Conservation (phyloP, 1,284 basidiomycete species). For the Agroathelia rolfsii region DNA sequence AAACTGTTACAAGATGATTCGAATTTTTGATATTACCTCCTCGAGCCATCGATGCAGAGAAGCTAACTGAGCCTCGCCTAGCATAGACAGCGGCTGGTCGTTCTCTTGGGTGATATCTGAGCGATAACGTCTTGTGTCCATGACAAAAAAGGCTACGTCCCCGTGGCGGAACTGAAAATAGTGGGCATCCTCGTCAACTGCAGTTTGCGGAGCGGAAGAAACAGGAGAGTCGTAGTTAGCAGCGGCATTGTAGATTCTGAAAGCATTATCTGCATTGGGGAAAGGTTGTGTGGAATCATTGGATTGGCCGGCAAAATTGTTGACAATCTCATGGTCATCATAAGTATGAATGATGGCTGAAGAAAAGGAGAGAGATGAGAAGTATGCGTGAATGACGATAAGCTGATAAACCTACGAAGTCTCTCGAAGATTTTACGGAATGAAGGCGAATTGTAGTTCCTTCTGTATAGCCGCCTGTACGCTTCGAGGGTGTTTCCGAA, state of each 20-base stretch:
- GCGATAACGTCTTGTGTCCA: constrained; percentile 68
- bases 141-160: constrained; percentile 70
- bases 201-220: too few species aligned
- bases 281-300: constrained; percentile 48
- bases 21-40: too few species aligned
- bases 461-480: constrained; percentile 55
- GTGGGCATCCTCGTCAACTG: constrained; percentile 31
- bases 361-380: constrained; percentile 1
- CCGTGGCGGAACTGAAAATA: constrained; percentile 63
- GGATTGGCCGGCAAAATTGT: constrained; percentile 52
- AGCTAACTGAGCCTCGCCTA: constrained; percentile 59
- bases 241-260: constrained; percentile 55
- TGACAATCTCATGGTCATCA: constrained; percentile 67
- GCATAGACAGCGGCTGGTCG: constrained; percentile 47
- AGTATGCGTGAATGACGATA: too few species aligned
- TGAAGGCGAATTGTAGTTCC: constrained; percentile 54
- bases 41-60: constrained; percentile 60
- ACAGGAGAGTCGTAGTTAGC: constrained; percentile 60
- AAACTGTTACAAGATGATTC: too few species aligned
- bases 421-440: constrained; percentile 58
- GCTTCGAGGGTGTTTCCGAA: constrained; percentile 44
- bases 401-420: constrained; percentile 40
- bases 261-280: constrained; percentile 53
- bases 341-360: constrained; percentile 53
- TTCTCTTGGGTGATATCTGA: constrained; percentile 35